These are phyloP conservation scores for Hibiscus syriacus DNA, from an alignment of 345 rosid genomes.

Conservation along the genomic window DNA sequence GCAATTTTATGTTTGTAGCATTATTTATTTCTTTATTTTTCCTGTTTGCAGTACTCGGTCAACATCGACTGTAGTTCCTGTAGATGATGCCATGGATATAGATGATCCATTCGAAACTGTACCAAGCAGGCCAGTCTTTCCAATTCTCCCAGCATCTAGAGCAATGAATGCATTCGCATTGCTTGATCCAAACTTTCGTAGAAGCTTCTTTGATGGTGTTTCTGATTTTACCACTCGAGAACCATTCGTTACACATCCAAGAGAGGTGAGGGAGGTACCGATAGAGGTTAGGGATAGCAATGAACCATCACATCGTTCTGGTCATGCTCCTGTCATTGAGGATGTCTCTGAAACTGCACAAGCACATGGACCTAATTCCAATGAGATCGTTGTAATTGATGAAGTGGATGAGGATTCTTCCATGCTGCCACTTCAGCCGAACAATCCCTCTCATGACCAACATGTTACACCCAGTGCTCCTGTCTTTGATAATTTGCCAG, in stretches of 20 bases:
- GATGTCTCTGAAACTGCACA: slow-evolving; percentile 62
- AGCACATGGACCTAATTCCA: slow-evolving; percentile 37
- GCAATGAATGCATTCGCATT: slow-evolving; percentile 31
- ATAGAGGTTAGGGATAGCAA: slow-evolving; percentile 68
- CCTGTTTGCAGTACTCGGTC: slow-evolving; percentile 23
- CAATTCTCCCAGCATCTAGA: slow-evolving; percentile 36
- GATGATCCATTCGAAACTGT: slow-evolving; percentile 57
- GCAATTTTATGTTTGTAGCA: neutral
- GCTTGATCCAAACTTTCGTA: slow-evolving; percentile 38
- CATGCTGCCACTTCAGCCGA: slow-evolving; percentile 17
- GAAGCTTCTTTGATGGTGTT: slow-evolving; percentile 34
- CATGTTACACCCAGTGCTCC: slow-evolving; percentile 37
- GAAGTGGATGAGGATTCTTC: slow-evolving; percentile 50
- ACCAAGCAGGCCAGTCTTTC: slow-evolving; percentile 26
- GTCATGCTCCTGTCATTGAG: slow-evolving; percentile 58
- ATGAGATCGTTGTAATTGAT: slow-evolving; percentile 48
- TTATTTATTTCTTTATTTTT: neutral
- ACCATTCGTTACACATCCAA: slow-evolving; percentile 70
- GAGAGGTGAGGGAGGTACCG: slow-evolving; percentile 84
- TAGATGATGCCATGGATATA: slow-evolving; percentile 74
- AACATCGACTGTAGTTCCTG: slow-evolving; percentile 29
- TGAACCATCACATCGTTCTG: slow-evolving; percentile 40
- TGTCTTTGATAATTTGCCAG: slow-evolving; percentile 36
- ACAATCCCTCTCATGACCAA: slow-evolving; percentile 20
- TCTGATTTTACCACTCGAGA: slow-evolving; percentile 34